Evolutionary conservation across 768 basidiomycete genomes (phyloP).

Genomic region (Paxillus rubicundulus): DNA sequence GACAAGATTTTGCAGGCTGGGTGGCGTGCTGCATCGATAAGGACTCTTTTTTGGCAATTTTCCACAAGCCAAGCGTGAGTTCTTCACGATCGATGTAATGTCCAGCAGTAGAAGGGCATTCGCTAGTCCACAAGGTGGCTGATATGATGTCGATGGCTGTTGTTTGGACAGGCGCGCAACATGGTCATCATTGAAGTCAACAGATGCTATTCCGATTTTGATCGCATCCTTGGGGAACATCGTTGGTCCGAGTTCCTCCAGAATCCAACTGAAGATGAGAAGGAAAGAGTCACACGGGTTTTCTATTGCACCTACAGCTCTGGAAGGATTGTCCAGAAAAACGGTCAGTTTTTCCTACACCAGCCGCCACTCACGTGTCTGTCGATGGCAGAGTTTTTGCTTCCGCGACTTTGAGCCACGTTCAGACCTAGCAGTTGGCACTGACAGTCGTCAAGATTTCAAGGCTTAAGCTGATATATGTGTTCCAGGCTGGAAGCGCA

Average conservation of each 20-base stretch:
- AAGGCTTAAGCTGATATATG: background rate
- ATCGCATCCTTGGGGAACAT: constrained; percentile 42
- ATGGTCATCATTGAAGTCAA: constrained; percentile 46
- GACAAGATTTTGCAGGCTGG: constrained; percentile 41
- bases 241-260: constrained; percentile 40
- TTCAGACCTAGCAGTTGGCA: too few species aligned
- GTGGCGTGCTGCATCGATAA: constrained; percentile 40
- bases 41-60: constrained; percentile 38
- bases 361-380: background rate
- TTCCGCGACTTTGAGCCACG: background rate
- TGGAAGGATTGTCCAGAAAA: constrained; percentile 43
- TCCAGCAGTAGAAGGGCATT: background rate
- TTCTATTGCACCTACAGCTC: constrained; percentile 41
- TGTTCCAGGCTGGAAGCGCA: constrained; percentile 45
- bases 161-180: constrained; percentile 35
- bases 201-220: constrained; percentile 30
- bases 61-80: constrained; percentile 45
- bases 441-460: too few species aligned
- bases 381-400: background rate
- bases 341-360: constrained; percentile 30
- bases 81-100: background rate
- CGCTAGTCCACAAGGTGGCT: background rate
- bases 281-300: constrained; percentile 27
- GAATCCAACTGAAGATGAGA: constrained; percentile 30
- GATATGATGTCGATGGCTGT: background rate